These are phyloP conservation scores for Blastobotrys illinoisensis DNA, from an alignment of 1,139 yeast species.

Conservation along the genomic window DNA sequence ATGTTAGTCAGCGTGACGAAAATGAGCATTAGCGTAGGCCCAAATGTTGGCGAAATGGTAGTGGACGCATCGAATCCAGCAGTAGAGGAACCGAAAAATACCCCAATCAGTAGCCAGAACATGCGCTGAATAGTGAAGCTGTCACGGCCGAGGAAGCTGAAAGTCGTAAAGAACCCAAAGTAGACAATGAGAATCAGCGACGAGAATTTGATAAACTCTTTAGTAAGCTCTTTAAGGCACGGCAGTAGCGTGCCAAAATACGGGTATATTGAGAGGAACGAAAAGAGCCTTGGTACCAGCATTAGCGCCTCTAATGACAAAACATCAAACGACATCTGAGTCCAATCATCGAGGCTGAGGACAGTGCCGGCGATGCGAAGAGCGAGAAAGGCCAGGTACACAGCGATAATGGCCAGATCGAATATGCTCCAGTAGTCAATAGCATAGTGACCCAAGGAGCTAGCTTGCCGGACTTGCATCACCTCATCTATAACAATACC, in stretches of 20 bases:
- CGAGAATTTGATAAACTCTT: constrained; percentile 31
- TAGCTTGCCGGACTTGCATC: constrained; percentile 31
- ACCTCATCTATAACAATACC: constrained; percentile 33
- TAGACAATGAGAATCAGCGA: constrained; percentile 29
- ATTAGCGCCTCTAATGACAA: constrained; percentile 31
- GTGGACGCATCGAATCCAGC: constrained; percentile 32
- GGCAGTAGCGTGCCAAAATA: constrained; percentile 34
- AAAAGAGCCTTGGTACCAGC: constrained; percentile 32
- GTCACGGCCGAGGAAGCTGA: constrained; percentile 31
- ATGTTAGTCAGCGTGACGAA: constrained; percentile 29
- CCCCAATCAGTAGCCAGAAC: constrained; percentile 32
- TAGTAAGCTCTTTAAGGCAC: constrained; percentile 29
- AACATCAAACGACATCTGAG: constrained; percentile 28
- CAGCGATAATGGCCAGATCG: constrained; percentile 27
- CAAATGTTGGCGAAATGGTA: constrained; percentile 27
- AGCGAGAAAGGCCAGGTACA: constrained; percentile 25
- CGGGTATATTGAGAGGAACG: constrained; percentile 30
- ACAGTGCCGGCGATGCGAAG: constrained; percentile 21
- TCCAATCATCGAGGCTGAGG: constrained; percentile 14
- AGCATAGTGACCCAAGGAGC: constrained; percentile 25
- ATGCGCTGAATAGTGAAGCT: constrained; percentile 26
- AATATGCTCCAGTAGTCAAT: constrained; percentile 31
- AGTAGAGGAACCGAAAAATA: constrained; percentile 31
- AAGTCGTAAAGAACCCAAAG: constrained; percentile 33
- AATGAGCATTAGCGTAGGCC: constrained; percentile 31